Conservation (phyloP, 371 early-diverging fungal genomes). For the Mucor velutinosus region DNA sequence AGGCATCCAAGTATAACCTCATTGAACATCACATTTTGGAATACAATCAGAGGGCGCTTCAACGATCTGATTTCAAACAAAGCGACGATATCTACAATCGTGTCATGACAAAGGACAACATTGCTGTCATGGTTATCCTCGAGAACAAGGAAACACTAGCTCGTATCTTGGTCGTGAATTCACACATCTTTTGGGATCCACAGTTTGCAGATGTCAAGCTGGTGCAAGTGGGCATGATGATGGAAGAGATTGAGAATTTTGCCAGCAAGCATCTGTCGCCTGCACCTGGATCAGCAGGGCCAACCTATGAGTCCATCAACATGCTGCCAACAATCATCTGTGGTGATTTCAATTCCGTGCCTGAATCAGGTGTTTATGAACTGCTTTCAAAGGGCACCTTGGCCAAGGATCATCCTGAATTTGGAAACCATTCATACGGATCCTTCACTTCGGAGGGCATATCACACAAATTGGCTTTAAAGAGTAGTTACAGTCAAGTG, state of each 20-base stretch:
- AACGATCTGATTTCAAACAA: slow-evolving; percentile 84
- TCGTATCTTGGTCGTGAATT: slow-evolving; percentile 85
- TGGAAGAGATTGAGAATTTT: slow-evolving; percentile 81
- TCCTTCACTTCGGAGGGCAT: slow-evolving; percentile 83
- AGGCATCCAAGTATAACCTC: slow-evolving; percentile 73
- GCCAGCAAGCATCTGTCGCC: slow-evolving; percentile 52
- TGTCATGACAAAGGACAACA: slow-evolving; percentile 95
- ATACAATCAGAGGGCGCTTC: slow-evolving; percentile 91
- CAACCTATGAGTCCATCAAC: slow-evolving; percentile 32
- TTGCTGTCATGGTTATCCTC: slow-evolving; percentile 87
- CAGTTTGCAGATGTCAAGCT: slow-evolving; percentile 95
- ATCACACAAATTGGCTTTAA: slow-evolving; percentile 75
- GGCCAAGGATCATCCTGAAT: slow-evolving; percentile 80
- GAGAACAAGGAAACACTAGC: slow-evolving; percentile 76
- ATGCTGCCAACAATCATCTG: slow-evolving; percentile 73
- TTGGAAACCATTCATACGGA: slow-evolving; percentile 80
- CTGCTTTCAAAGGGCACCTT: slow-evolving; percentile 73
- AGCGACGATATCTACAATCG: slow-evolving; percentile 94
- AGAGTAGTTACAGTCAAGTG: slow-evolving; percentile 77
- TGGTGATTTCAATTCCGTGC: slow-evolving; percentile 97
- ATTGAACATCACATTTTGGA: slow-evolving; percentile 84
- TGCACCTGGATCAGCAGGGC: slow-evolving; percentile 19
- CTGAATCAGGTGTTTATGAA: slow-evolving; percentile 90
- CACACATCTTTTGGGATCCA: slow-evolving; percentile 95
- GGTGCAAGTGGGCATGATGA: slow-evolving; percentile 94